Evolutionary conservation across 2,329 filamentous ascomycete genomes (phyloP).

Genomic region (Fusarium sp.): DNA sequence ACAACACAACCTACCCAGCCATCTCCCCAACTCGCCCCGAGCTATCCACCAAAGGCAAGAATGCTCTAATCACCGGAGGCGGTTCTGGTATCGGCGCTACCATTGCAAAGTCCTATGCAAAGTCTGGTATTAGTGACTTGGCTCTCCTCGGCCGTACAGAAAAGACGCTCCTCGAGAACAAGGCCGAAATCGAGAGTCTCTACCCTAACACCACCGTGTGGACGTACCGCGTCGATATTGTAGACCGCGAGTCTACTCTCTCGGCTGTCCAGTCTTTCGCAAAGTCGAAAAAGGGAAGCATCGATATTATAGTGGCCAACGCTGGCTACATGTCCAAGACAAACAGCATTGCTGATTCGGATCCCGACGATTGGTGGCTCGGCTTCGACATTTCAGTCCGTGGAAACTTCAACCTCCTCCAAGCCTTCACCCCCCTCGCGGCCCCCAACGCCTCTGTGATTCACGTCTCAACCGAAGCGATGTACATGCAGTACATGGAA

Average conservation of each 20-base stretch:
- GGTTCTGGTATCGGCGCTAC: slow-evolving; percentile 73
- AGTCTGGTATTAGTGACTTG: slow-evolving; percentile 53
- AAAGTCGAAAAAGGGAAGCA: slow-evolving; percentile 43
- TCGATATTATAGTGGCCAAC: slow-evolving; percentile 53
- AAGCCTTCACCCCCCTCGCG: slow-evolving; percentile 43
- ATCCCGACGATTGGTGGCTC: slow-evolving; percentile 42
- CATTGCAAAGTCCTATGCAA: slow-evolving; percentile 67
- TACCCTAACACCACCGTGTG: slow-evolving; percentile 64
- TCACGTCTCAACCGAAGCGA: slow-evolving; percentile 35
- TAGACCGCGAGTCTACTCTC: slow-evolving; percentile 35
- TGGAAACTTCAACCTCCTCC: slow-evolving; percentile 47
- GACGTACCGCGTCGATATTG: slow-evolving; percentile 50
- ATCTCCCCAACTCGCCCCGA: slow-evolving; percentile 50
- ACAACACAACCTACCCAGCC: slow-evolving; percentile 44
- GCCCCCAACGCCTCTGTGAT: slow-evolving; percentile 43
- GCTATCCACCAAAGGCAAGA: slow-evolving; percentile 55
- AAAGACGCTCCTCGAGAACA: slow-evolving; percentile 46
- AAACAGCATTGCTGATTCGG: slow-evolving; percentile 20
- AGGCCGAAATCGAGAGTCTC: slow-evolving; percentile 53
- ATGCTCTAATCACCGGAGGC: slow-evolving; percentile 74
- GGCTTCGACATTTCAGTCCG: slow-evolving; percentile 46
- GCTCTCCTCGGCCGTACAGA: slow-evolving; percentile 56
- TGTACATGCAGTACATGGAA: slow-evolving; percentile 41
- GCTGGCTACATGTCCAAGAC: slow-evolving; percentile 42
- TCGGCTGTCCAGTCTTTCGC: slow-evolving; percentile 33